phyloP scores from a whole-genome alignment of 2,329 filamentous ascomycete species.

The Aureobasidium sp. region DNA sequence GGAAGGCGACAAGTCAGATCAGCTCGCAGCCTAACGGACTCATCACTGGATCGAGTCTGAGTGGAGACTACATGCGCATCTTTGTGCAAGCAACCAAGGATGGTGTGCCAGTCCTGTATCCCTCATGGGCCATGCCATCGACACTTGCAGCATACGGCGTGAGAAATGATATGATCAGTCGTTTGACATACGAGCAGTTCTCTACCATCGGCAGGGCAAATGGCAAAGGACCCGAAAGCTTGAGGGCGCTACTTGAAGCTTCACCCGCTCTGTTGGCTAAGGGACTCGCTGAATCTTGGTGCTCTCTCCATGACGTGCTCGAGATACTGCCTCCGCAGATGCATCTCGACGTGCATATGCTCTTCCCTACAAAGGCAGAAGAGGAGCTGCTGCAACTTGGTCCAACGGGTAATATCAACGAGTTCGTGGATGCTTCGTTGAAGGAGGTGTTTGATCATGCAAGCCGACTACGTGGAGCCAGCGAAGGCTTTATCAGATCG shows the following conservation, averaged over 20 bases:
- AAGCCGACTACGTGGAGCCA: conserved; percentile 56
- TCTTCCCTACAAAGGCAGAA: conserved; percentile 74
- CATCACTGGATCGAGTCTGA: conserved; percentile 89
- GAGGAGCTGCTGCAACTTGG: conserved; percentile 64
- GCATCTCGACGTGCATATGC: conserved; percentile 84
- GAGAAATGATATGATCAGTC: conserved; percentile 68
- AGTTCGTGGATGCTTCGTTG: conserved; percentile 76
- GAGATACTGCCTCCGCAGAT: conserved; percentile 67
- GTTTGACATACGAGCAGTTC: conserved; percentile 70
- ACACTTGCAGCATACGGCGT: conserved; percentile 62
- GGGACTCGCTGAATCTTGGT: conserved; percentile 51
- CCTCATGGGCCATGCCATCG: conserved; percentile 60
- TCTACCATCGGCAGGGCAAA: conserved; percentile 36
- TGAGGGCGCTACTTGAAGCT: neutral
- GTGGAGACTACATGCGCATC: conserved; percentile 87
- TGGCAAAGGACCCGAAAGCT: conserved; percentile 23
- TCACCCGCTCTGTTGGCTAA: conserved; percentile 5
- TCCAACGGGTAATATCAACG: conserved; percentile 75
- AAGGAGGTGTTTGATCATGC: conserved; percentile 88
- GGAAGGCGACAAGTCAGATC: conserved; percentile 94
- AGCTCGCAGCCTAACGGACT: conserved; percentile 79
- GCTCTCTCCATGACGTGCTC: conserved; percentile 73
- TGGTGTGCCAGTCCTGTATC: conserved; percentile 79
- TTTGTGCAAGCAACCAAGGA: conserved; percentile 91
- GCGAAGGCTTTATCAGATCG: conserved; percentile 69